Base-by-base conservation (phyloP, 164 flowering plant species). In the Vitis riparia region DNA sequence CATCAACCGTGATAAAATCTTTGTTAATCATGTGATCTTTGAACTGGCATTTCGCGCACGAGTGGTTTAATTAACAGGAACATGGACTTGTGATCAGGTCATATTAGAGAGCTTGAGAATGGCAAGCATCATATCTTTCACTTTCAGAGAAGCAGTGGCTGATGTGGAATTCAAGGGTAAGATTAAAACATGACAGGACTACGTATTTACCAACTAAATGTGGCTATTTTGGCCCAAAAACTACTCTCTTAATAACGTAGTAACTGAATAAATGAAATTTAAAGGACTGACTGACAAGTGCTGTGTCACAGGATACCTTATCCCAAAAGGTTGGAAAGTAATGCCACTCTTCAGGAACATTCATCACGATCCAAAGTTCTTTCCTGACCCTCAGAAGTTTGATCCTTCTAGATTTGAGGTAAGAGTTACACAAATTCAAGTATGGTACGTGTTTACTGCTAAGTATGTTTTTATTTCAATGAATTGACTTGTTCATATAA, bases 251-350 rank as follows among this genome's bases (percentile, higher is more conserved):
- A 23, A 23, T 49, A 17, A 11, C 11, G 1, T 10, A 8, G 2
- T 9, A 61, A 29, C 6, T 13, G 29, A 49, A 57, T 50, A 60
- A 44, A 23, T 19, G 56, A 63, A 29, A 52, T 53, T 29, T 29
- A 10, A 62, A 13, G 48, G 62, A 12, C 12, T 56, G 10, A 9
- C 44, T 62, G 48, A 55, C 55, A 66, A 50, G 64, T 59, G 59
- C 15, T 72, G 49, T 6, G 14, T 37, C 8, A 69, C 84, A 94
- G 99, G 99, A 15, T 94, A 86, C 70, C 75, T 89, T 17, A 94
- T 94, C 67, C 99, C 97, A 27, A 91, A 91, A 78, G 99, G 99
- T 8, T 94, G 97, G 99, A 94, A 94, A 74, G 97, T 89, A 64
- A 56, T 94, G 92, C 99, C 99, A 16, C 65, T 92, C 53, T 92